phyloP scores from a whole-genome alignment of 306 rosid species.

The Gynostemma pentaphyllum region DNA sequence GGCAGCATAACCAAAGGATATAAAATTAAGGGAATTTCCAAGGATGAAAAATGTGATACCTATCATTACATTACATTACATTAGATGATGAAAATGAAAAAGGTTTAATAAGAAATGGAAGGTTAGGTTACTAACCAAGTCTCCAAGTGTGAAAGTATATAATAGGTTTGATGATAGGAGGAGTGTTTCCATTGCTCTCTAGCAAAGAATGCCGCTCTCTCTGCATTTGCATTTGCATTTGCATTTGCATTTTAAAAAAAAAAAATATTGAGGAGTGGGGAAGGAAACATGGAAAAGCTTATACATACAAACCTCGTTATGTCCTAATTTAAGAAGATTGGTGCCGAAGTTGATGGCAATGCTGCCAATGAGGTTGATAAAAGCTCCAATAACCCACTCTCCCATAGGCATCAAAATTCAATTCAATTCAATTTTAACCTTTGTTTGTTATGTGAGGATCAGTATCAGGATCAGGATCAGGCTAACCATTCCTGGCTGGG shows the following conservation, averaged over 20 bases:
- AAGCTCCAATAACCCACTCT: slow-evolving; percentile 97
- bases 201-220: slow-evolving; percentile 62
- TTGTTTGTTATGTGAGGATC: too few relatives aligned
- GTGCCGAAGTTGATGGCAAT: slow-evolving; percentile 94
- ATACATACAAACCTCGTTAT: slow-evolving; percentile 72
- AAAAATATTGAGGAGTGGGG: too few relatives aligned
- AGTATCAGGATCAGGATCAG: too few relatives aligned
- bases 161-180: slow-evolving; percentile 70
- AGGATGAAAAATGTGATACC: slow-evolving; percentile 75
- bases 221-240: slow-evolving; percentile 47
- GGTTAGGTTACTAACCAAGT: slow-evolving; percentile 78
- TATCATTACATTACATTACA: too few relatives aligned
- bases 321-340: slow-evolving; percentile 93
- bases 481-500: too few relatives aligned
- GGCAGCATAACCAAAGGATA: slow-evolving; percentile 97
- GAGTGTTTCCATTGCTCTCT: slow-evolving; percentile 67
- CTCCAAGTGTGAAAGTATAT: slow-evolving; percentile 82
- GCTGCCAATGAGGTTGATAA: slow-evolving; percentile 94
- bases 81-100: too few relatives aligned
- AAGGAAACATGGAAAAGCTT: too few relatives aligned
- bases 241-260: too few relatives aligned
- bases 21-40: slow-evolving; percentile 84
- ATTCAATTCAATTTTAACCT: too few relatives aligned
- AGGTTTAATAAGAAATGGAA: too few relatives aligned
- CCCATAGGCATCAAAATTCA: too few relatives aligned